Conservation (phyloP, 768 basidiomycete species). For the Leucocoprinus birnbaumii region DNA sequence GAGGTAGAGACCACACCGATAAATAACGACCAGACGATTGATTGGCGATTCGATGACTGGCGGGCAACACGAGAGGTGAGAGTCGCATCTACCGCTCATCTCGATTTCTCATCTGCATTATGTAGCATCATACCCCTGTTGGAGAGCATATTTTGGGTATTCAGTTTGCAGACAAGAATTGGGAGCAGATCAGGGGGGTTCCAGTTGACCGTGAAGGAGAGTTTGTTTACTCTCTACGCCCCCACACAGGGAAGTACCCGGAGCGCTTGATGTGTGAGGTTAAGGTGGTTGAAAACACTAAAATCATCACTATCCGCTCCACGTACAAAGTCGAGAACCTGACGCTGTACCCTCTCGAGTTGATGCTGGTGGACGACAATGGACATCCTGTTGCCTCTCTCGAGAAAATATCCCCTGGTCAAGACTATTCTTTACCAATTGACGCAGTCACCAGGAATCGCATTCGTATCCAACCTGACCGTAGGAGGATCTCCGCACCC, state of each 20-base stretch:
- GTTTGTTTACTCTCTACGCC: conserved; percentile 82
- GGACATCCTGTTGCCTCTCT: conserved; percentile 80
- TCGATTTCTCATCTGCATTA: not conserved
- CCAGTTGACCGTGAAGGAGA: conserved; percentile 95
- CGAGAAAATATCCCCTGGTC: conserved; percentile 89
- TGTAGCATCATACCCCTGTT: conserved; percentile 59
- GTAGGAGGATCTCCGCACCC: conserved; percentile 36
- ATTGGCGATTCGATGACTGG: conserved; percentile 99
- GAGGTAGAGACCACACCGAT: conserved; percentile 57
- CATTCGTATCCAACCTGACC: conserved; percentile 87
- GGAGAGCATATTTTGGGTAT: conserved; percentile 85
- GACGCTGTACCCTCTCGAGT: conserved; percentile 88
- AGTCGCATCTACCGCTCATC: not conserved
- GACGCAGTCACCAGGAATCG: conserved; percentile 82
- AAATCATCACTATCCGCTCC: conserved; percentile 90
- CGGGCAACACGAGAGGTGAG: conserved; percentile 86
- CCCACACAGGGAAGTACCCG: conserved; percentile 68
- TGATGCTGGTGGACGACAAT: conserved; percentile 83
- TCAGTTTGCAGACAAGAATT: conserved; percentile 79
- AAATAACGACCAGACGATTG: conserved; percentile 70
- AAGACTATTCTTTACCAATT: conserved; percentile 86
- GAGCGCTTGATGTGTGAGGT: conserved; percentile 88
- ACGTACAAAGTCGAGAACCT: conserved; percentile 89
- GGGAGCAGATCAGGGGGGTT: conserved; percentile 86
- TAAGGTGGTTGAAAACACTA: conserved; percentile 87